Evolutionary conservation across 176 grass and related monocot species (phyloP), one percentile per base, ranked within the genome.

Genomic region (Themeda triandra): DNA sequence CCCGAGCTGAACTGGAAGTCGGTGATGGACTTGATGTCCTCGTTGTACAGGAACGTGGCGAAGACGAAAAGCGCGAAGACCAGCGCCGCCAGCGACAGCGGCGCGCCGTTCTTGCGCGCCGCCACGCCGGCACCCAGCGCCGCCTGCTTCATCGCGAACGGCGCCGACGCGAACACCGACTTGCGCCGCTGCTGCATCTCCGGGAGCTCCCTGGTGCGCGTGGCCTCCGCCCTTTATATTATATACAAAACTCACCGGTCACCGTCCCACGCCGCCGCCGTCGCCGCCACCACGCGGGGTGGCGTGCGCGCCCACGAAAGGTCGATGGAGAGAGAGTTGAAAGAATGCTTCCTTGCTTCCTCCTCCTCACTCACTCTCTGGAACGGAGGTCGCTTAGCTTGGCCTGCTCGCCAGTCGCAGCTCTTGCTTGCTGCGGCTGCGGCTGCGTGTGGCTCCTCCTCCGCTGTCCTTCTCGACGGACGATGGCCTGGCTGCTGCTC

Each of bases 21-120:
- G 58, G 92, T 91, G 79, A 98, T 87, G 71, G 95, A 91, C 79
- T 93, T 95, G 84, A 98, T 91, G 85, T 98, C 92, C 69, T 98
- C 92, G 84, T 95, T 98, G 92, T 98, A 98, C 12, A 95, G 84
- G 91, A 98, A 95, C 70, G 89, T 90, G 31, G 86, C 90, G 48
- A 98, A 98, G 14, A 98, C 79, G 77, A 98, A 92, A 53, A 95
- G 84, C 11, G 87, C 82, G 79, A 98, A 93, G 29, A 98, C 83
- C 76, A 92, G 13, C 32, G 88, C 94, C 0, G 84, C 86, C 31
- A 98, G 73, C 28, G 88, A 95, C 48, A 95, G 84, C 69, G 92
- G 91, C 40, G 88, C 76, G 69, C 92, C 92, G 67, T 84, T 87
- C 86, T 87, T 98, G 62, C 95, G 90, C 68, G 90, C 74, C 15